phyloP scores from a whole-genome alignment of 2,329 filamentous ascomycete genomes.

The Aspergillus alliaceus region DNA sequence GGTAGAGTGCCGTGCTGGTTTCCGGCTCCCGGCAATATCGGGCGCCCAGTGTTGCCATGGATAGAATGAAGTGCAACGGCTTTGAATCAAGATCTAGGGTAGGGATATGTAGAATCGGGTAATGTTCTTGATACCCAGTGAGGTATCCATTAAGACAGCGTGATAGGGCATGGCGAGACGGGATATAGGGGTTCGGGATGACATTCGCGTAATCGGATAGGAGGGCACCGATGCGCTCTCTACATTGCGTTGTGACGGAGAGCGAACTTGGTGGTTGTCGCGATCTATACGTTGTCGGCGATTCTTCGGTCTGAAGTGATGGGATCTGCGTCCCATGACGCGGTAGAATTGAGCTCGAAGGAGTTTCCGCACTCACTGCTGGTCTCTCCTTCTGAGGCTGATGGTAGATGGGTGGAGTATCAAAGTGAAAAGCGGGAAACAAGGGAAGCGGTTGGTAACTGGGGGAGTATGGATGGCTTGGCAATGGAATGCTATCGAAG shows the following conservation, averaged over 20 bases:
- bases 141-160: slow-evolving; percentile 35
- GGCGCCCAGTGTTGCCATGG: slow-evolving; percentile 34
- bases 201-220: slow-evolving; percentile 29
- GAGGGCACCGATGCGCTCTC: slow-evolving; percentile 25
- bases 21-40: slow-evolving; percentile 35
- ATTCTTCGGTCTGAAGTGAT: slow-evolving; percentile 33
- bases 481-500: slow-evolving; percentile 33
- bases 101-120: slow-evolving; percentile 34
- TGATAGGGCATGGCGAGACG: slow-evolving; percentile 34
- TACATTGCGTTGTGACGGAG: slow-evolving; percentile 31
- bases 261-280: slow-evolving; percentile 30
- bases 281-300: slow-evolving; percentile 23
- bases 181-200: slow-evolving; percentile 25
- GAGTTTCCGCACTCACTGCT: slow-evolving; percentile 18
- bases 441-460: slow-evolving; percentile 34
- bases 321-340: slow-evolving; percentile 34
- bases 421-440: slow-evolving; percentile 30
- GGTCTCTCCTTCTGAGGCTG: slow-evolving; percentile 15
- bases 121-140: slow-evolving; percentile 34
- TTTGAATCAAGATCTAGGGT: slow-evolving; percentile 28
- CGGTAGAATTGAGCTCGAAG: slow-evolving; percentile 32
- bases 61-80: slow-evolving; percentile 26
- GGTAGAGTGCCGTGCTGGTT: slow-evolving; percentile 32
- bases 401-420: slow-evolving; percentile 23
- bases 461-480: slow-evolving; percentile 34